A percentile compares a stretch with the other conserved stretches of the same genome.
These are phyloP conservation scores for Botrytis hyacinthi DNA, from an alignment of 2,329 filamentous ascomycete genomes.

Conservation along the genomic window DNA sequence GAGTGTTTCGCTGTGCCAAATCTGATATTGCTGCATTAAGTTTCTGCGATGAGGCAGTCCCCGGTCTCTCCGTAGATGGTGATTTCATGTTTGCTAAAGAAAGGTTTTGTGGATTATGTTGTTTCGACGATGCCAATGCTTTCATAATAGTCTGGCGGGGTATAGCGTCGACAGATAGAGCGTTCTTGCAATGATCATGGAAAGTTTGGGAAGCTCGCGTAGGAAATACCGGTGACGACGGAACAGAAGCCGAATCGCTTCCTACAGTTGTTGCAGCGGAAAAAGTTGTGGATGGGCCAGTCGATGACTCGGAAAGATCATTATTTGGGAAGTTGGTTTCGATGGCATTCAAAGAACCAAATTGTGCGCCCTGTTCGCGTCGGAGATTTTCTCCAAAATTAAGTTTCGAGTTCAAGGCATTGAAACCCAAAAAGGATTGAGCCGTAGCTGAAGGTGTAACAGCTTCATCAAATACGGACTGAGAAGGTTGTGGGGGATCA, in stretches of 20 bases:
- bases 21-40: slow-evolving; percentile 59
- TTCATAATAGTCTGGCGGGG: slow-evolving; percentile 82
- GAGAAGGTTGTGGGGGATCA: slow-evolving; percentile 23
- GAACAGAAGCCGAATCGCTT: slow-evolving; percentile 32
- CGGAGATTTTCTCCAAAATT: slow-evolving; percentile 42
- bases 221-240: slow-evolving; percentile 33
- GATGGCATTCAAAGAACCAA: slow-evolving; percentile 42
- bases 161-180: slow-evolving; percentile 44
- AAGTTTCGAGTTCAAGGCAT: slow-evolving; percentile 36
- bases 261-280: slow-evolving; percentile 37
- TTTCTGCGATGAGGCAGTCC: slow-evolving; percentile 49
- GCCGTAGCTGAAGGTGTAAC: slow-evolving; percentile 25
- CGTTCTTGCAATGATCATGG: slow-evolving; percentile 37
- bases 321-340: slow-evolving; percentile 29
- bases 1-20: slow-evolving; percentile 43
- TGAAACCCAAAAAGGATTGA: slow-evolving; percentile 29
- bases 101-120: slow-evolving; percentile 51
- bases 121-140: slow-evolving; percentile 67
- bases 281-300: slow-evolving; percentile 19
- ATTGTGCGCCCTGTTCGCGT: slow-evolving; percentile 45
- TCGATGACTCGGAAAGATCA: slow-evolving; percentile 33
- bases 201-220: slow-evolving; percentile 26
- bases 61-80: slow-evolving; percentile 29
- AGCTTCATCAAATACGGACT: slow-evolving; percentile 34
- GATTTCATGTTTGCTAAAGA: slow-evolving; percentile 18